A percentile compares a stretch with the other conserved stretches of the same genome.
phyloP scores from a whole-genome alignment of 1,139 yeast species.

The Tardiomyces depauwii region DNA sequence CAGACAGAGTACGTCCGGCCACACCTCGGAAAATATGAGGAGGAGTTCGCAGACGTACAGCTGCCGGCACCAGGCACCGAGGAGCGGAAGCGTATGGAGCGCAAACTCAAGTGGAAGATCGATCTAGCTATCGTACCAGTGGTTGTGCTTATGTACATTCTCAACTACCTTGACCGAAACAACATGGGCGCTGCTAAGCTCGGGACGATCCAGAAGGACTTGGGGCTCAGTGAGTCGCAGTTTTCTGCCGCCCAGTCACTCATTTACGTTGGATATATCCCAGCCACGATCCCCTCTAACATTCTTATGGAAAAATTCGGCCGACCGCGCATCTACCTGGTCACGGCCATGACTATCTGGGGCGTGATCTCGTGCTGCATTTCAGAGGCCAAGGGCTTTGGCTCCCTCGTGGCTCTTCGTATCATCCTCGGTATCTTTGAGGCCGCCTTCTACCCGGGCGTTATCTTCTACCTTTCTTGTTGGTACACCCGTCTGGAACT shows the following conservation, averaged over 20 bases:
- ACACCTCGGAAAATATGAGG: background rate
- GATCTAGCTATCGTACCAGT: conserved; percentile 62
- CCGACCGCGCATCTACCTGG: conserved; percentile 55
- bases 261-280: conserved; percentile 60
- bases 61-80: background rate
- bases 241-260: conserved; percentile 50
- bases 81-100: conserved; percentile 3
- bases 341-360: conserved; percentile 43
- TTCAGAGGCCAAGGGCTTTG: conserved; percentile 44
- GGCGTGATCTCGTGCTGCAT: conserved; percentile 51
- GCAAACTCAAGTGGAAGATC: conserved; percentile 46
- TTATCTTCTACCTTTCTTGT: conserved; percentile 23
- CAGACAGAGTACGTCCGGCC: background rate
- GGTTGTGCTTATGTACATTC: conserved; percentile 53
- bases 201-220: conserved; percentile 46
- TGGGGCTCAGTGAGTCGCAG: conserved; percentile 44
- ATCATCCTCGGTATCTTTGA: conserved; percentile 23
- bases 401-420: conserved; percentile 12
- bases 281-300: conserved; percentile 60
- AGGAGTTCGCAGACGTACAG: background rate
- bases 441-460: conserved; percentile 20
- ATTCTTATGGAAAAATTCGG: conserved; percentile 43
- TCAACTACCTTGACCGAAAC: conserved; percentile 62
- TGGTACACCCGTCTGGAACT: conserved; percentile 24
- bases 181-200: conserved; percentile 65